Base-by-base conservation (phyloP, 345 rosid genomes). In the Raphanus sativus region DNA sequence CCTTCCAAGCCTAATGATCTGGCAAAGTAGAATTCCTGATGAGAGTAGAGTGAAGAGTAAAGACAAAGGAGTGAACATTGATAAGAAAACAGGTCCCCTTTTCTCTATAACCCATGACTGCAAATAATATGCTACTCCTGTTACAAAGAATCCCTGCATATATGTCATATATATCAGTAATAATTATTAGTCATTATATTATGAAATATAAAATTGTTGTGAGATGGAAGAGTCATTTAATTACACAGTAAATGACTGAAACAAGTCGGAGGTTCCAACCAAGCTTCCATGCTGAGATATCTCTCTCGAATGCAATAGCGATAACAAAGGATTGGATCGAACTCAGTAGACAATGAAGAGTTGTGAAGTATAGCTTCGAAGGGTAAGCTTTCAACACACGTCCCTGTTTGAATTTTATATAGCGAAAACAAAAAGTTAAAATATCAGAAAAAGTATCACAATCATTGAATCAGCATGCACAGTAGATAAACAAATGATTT, bases 41-140 rank as follows among this genome's bases (percentile, higher is more conserved):
- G 78, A 81, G 42, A 89, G 40, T 16, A 87, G 80, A 59, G 99
- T 95, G 69, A 95, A 87, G 66, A 87, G 60, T 28, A 95, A 77
- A 71, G 80, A 75, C 73, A 95, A 69, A 5, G 99, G 99, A 6
- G 95, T 95, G 8, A 96, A 87, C 96, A 89, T 92, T 67, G 98
- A 93, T 74, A 92, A 76, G 78, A 90, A 90, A 4, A 95, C 98
- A 40, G 99, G 97, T 40, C 99, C 99, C 59, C 84, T 89, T 80
- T 86, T 90, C 84, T 92, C 99, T 59, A 95, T 84, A 26, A 95
- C 84, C 98, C 96, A 95, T 34, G 99, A 83, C 84, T 95, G 99
- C 15, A 92, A 69, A 82, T 92, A 95, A 80, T 83, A 90, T 17
- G 99, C 84, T 24, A 89, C 77, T 0, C 97, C 98, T 2, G 98